Evolutionary conservation across 2,329 filamentous ascomycete genomes (phyloP).

Genomic region (Aspergillus neotritici): DNA sequence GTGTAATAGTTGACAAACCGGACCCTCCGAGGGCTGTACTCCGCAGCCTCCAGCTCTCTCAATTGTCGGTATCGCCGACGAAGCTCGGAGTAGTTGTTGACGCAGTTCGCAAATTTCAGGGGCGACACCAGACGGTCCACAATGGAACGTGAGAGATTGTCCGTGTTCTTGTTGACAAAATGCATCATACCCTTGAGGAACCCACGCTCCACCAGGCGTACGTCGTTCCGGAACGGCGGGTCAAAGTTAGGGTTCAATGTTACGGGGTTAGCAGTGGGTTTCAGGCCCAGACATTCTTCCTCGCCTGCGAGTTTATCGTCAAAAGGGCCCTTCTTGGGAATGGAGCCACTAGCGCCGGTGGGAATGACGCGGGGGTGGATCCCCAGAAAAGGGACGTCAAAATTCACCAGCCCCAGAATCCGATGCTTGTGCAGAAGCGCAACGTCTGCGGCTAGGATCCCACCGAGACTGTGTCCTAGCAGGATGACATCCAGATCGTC

Average conservation of each 20-base stretch:
- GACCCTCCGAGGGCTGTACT: slow-evolving; percentile 45
- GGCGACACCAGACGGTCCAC: slow-evolving; percentile 65
- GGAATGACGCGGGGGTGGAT: slow-evolving; percentile 82
- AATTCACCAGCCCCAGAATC: slow-evolving; percentile 72
- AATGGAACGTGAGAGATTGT: slow-evolving; percentile 64
- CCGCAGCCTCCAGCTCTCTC: slow-evolving; percentile 65
- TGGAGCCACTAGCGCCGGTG: slow-evolving; percentile 75
- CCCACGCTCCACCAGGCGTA: slow-evolving; percentile 62
- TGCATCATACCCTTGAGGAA: slow-evolving; percentile 59
- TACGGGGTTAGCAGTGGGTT: slow-evolving; percentile 13
- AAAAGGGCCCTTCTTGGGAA: slow-evolving; percentile 36
- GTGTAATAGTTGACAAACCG: slow-evolving; percentile 74
- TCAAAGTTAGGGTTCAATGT: slow-evolving; percentile 61
- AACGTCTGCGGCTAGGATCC: slow-evolving; percentile 74
- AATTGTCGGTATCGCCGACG: slow-evolving; percentile 64
- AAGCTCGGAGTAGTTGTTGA: slow-evolving; percentile 69
- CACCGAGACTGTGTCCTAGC: slow-evolving; percentile 86
- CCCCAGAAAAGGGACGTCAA: slow-evolving; percentile 81
- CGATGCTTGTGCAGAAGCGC: slow-evolving; percentile 64
- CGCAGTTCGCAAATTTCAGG: too few species aligned
- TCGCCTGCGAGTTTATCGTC: neutral
- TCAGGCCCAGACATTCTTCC: neutral
- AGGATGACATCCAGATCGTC: slow-evolving; percentile 71
- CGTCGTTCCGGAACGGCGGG: slow-evolving; percentile 69
- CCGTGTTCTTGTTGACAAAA: slow-evolving; percentile 75